Evolutionary conservation across 2,329 filamentous ascomycete species (phyloP), one percentile per base, ranked within the genome.

Genomic region (Plectosphaerella plurivora): DNA sequence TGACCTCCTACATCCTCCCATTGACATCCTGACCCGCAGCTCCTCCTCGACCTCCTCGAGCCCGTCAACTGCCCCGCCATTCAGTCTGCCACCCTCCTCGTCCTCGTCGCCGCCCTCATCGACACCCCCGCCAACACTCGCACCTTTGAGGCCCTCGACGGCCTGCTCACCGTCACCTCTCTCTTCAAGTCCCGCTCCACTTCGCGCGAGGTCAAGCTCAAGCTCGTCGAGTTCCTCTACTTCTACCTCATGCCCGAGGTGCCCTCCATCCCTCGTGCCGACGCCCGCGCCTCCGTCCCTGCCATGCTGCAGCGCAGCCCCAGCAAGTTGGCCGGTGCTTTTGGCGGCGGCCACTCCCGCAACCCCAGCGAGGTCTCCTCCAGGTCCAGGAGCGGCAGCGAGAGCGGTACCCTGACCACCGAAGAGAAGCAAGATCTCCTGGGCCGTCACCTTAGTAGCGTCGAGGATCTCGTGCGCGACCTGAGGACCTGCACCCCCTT

Each of bases 161-260:
- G 94, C 51, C 82, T 99, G 5, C 82, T 96, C 41, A 94, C 91
- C 1, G 85, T 97, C 45, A 96, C 93, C 2, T 93, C 89, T 10
- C 81, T 97, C 48, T 97, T 97, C 82, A 96, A 95, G 70, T 89
- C 88, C 57, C 86, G 91, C 55, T 84, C 86, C 59, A 97, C 93
- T 4, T 85, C 85, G 22, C 85, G 91, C 56, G 89, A 93, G 62
- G 92, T 97, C 59, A 97, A 96, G 74, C 82, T 96, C 65, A 94
- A 96, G 69, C 83, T 96, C n/a, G 87, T 97, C 60, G 94, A 97
- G 70, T 97, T 97, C 66, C 75, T 99, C 49, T 97, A 97, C 76
- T 97, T 97, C 71, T 99, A 97, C 70, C 86, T 99, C 61, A 96
- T 97, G 87, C 92, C 93, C 49, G 94, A 99, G 72, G 83, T 82